phyloP scores from a whole-genome alignment of 163 green algal species.

The Smithsoniella earleae region DNA sequence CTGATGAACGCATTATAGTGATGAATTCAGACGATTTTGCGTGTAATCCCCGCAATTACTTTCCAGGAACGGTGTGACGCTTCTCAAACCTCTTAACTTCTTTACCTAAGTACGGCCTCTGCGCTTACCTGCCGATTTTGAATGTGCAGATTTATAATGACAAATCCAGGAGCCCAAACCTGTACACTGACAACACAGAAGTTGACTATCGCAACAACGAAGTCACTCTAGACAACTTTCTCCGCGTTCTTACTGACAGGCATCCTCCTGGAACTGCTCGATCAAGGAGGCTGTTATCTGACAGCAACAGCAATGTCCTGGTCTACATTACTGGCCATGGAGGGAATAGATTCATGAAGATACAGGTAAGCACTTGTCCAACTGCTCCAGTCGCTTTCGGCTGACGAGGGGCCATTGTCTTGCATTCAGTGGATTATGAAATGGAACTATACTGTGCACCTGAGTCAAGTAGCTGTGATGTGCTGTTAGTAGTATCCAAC shows the following conservation, averaged over 20 bases:
- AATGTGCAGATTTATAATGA: not conserved
- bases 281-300: slow-evolving; percentile 67
- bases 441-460: no score
- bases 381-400: no score
- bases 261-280: slow-evolving; percentile 34
- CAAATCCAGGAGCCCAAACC: slow-evolving; percentile 40
- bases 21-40: slow-evolving; percentile 86
- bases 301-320: slow-evolving; percentile 66
- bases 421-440: no score
- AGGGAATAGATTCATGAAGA: slow-evolving; percentile 81
- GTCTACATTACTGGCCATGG: slow-evolving; percentile 80
- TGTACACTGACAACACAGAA: slow-evolving; percentile 74
- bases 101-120: no score
- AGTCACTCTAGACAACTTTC: slow-evolving; percentile 73
- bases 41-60: slow-evolving; percentile 76
- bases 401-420: no score
- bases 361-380: no score
- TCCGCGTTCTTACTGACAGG: slow-evolving; percentile 74
- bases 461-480: no score
- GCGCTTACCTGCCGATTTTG: no score
- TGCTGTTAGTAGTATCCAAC: no score
- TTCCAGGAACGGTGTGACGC: slow-evolving; percentile 55
- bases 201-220: slow-evolving; percentile 89
- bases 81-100: no score
- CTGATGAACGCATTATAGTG: slow-evolving; percentile 84